Conservation (phyloP, 2,329 filamentous ascomycete genomes). For the Trichoderma atrobrunneum region DNA sequence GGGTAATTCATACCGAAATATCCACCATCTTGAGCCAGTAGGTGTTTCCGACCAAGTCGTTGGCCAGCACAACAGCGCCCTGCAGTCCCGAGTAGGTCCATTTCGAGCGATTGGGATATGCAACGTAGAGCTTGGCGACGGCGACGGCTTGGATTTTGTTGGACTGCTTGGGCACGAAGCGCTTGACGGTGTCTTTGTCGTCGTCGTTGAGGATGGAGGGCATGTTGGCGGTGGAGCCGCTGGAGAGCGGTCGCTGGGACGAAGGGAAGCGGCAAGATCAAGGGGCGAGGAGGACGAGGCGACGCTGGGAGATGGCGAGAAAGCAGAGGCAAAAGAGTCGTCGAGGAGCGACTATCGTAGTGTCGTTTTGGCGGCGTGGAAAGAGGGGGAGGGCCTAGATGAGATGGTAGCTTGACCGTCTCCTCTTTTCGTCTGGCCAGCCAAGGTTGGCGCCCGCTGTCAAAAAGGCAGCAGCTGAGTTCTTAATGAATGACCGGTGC, state of each 20-base stretch:
- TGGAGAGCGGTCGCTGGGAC: constrained; percentile 5
- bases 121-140: constrained; percentile 89
- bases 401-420: constrained; percentile 8
- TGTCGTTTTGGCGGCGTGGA: constrained; percentile 15
- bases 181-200: constrained; percentile 95
- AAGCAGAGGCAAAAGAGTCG: neutral
- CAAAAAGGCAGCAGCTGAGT: constrained; percentile 15
- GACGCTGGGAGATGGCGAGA: neutral
- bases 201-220: constrained; percentile 77
- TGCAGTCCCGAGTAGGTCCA: constrained; percentile 95
- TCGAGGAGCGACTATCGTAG: constrained; percentile 8
- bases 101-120: constrained; percentile 78
- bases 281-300: neutral
- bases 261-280: neutral
- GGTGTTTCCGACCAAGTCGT: constrained; percentile 91
- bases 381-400: constrained; percentile 18
- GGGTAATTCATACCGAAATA: constrained; percentile 64
- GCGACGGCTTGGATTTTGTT: constrained; percentile 98
- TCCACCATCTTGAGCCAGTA: constrained; percentile 98
- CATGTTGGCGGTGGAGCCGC: constrained; percentile 39
- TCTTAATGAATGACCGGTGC: neutral
- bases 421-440: constrained; percentile 15
- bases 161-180: constrained; percentile 84
- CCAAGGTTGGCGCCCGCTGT: constrained; percentile 18
- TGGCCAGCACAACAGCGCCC: constrained; percentile 85